These are phyloP conservation scores for Blastocystis sp. DNA, from an alignment of 352 stramenopile genomes.

Conservation along the genomic window DNA sequence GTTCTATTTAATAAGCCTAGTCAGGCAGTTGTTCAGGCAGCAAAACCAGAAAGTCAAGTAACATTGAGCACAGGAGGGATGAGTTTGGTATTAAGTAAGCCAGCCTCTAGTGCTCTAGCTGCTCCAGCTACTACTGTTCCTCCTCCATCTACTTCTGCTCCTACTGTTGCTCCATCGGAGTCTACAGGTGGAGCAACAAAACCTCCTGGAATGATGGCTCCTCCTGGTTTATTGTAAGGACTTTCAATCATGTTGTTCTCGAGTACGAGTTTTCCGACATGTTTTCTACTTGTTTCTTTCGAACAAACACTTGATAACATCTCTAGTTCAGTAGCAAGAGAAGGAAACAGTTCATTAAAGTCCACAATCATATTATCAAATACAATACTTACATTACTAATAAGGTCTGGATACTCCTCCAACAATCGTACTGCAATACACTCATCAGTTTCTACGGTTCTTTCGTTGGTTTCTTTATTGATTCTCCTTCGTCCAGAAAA, in stretches of 20 bases:
- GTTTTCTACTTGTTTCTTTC: slow-evolving; percentile 8
- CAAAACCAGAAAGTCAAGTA: background rate
- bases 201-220: background rate
- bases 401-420: slow-evolving; percentile 17
- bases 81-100: background rate
- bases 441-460: slow-evolving; percentile 29
- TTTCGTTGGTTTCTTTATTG: background rate
- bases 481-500: slow-evolving; percentile 11
- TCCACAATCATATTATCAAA: slow-evolving; percentile 54
- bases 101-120: background rate
- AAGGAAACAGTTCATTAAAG: slow-evolving; percentile 17
- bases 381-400: slow-evolving; percentile 12
- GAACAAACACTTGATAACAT: background rate
- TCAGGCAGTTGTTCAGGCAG: background rate
- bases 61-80: background rate
- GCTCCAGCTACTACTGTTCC: background rate
- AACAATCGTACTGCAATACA: background rate
- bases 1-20: slow-evolving; percentile 37
- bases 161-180: background rate
- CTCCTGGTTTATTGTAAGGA: background rate
- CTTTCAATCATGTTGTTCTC: slow-evolving; percentile 24
- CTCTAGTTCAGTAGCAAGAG: background rate
- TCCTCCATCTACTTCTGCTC: background rate
- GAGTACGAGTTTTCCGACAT: slow-evolving; percentile 24
- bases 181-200: background rate